Percentiles rank a stretch among this genome's conserved stretches.
Evolutionary conservation across 345 rosid genomes (phyloP).

Genomic region (Dimocarpus longan): DNA sequence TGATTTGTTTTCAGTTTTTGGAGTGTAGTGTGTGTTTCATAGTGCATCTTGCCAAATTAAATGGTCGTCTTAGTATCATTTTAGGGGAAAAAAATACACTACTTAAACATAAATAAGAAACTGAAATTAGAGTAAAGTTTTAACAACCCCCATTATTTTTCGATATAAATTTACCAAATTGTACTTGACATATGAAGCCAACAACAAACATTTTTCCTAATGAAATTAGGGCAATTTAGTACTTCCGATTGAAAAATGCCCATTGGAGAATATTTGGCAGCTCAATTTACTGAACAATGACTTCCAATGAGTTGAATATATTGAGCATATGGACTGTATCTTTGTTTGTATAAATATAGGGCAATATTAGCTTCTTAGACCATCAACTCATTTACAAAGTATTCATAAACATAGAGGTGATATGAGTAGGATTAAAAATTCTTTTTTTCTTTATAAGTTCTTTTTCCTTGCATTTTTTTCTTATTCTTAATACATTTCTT

Average conservation of each 20-base stretch:
- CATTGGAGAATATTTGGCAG: neutral
- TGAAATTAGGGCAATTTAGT: neutral
- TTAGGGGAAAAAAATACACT: neutral
- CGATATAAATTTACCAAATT: neutral
- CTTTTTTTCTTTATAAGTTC: neutral
- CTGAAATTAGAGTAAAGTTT: too few species aligned
- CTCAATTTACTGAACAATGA: neutral
- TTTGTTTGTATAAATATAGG: slow-evolving; percentile 9
- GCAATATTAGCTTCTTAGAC: slow-evolving; percentile 9
- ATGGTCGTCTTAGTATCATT: neutral
- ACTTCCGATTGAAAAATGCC: neutral
- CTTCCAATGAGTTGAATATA: neutral
- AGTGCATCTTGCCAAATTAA: slow-evolving; percentile 13
- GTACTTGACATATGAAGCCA: neutral
- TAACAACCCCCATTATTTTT: too few species aligned
- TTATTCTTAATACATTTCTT: neutral
- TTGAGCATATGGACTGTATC: neutral
- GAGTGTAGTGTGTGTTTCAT: slow-evolving; percentile 3
- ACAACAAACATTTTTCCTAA: neutral
- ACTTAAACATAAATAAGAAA: too few species aligned
- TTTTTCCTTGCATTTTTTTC: neutral
- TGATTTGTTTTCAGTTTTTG: slow-evolving; percentile 7
- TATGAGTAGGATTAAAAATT: slow-evolving; percentile 8
- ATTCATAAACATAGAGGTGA: neutral
- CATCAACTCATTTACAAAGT: neutral